Percentiles rank a stretch among this genome's conserved stretches.
phyloP scores from a whole-genome alignment of 1,139 yeast genomes.

The Hyphopichia wangnamkhiaoensis region DNA sequence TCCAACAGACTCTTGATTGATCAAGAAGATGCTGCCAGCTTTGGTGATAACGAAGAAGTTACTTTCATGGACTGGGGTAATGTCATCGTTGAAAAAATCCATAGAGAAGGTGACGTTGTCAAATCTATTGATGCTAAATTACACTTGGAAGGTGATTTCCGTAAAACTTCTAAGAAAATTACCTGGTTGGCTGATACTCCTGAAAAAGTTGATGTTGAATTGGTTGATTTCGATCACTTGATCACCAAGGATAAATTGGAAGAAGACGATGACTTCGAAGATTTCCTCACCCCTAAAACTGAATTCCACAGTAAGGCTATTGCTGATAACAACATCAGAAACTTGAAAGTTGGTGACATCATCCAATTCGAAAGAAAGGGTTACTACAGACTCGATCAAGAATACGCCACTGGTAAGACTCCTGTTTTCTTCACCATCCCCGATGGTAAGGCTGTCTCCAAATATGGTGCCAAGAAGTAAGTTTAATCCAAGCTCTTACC shows the following conservation, averaged over 20 bases:
- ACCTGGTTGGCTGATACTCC: conserved; percentile 93
- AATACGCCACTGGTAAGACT: conserved; percentile 57
- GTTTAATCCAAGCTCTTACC: neutral
- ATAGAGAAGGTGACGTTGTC: conserved; percentile 59
- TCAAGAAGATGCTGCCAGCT: conserved; percentile 81
- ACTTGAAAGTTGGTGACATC: conserved; percentile 80
- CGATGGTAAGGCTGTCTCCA: conserved; percentile 89
- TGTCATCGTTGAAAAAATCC: conserved; percentile 73
- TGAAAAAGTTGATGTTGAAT: conserved; percentile 68
- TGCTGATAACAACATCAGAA: conserved; percentile 78
- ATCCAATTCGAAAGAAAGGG: conserved; percentile 98
- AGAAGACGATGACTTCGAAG: conserved; percentile 92
- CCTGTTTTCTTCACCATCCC: conserved; percentile 92
- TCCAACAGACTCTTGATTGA: conserved; percentile 71
- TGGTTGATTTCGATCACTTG: conserved; percentile 92
- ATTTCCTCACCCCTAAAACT: conserved; percentile 85
- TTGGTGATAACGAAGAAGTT: conserved; percentile 78
- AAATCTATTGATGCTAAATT: conserved; percentile 73
- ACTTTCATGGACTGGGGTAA: conserved; percentile 99
- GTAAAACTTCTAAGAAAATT: conserved; percentile 91
- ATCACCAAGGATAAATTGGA: conserved; percentile 95
- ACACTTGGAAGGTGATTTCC: conserved; percentile 95
- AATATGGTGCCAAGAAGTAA: conserved; percentile 65
- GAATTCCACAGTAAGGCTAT: conserved; percentile 78
- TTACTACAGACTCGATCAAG: conserved; percentile 80